Evolutionary conservation across 2,329 filamentous ascomycete genomes (phyloP), one percentile per base, ranked within the genome.

Genomic region (Rutstroemia sp.): DNA sequence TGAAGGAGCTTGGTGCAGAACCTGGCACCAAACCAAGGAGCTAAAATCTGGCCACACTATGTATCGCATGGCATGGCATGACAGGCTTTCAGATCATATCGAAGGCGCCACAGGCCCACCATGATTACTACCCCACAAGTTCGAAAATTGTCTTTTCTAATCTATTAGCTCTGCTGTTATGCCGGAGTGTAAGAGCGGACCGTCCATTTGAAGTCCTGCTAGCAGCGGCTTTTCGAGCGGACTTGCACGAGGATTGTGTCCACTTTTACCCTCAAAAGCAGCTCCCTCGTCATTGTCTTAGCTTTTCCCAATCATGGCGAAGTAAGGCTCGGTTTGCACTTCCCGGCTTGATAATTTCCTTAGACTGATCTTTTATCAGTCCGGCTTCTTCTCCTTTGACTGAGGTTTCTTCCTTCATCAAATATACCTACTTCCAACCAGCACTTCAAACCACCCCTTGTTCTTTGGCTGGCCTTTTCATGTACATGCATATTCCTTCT

Each of bases 81-180:
- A 53, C 42, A 53, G 50, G 25, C 50, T 39, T 45, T 21, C 46
- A 49, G 41, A 56, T 45, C 38, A 49, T 42, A n/a, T 53, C 49
- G 38, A 19, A 49, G 37, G 21, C 34, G 25, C 27, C 41, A 42
- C 25, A 25, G 52, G 27, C 19, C 46, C 39, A 52, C 47, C 47
- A 27, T 42, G 54, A 47, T 6, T 52, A 49, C 57, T 65, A 65
- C 62, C 62, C 63, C 63, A 65, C 62, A 65, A 58, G 57, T 63
- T 63, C 39, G 41, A 56, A 41, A 37, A 16, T 39, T 49, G 16
- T n/a, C 23, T 41, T 19, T 48, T 37, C 46, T 4, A 30, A 37
- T 49, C 9, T 49, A 23, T 25, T 46, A 50, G 41, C 37, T 39
- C 14, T 57, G 9, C 37, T 21, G 39, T 42, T 39, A 49, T 54